A percentile compares a stretch with the other conserved stretches of the same genome.
phyloP scores from a whole-genome alignment of 805 yeast species.

The Candida alai region DNA sequence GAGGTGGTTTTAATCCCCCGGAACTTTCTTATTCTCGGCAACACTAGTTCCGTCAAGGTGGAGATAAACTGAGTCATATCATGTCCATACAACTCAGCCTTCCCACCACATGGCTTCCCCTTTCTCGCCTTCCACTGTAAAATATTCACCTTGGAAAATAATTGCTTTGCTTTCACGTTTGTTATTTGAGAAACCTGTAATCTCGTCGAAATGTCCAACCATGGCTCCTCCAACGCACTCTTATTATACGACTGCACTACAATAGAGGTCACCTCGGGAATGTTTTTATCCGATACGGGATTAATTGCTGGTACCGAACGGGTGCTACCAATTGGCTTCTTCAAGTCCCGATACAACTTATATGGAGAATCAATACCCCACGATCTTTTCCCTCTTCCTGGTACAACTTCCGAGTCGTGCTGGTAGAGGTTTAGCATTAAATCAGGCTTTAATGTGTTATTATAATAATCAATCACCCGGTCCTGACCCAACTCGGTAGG shows the following conservation, averaged over 20 bases:
- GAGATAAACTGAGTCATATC: conserved; percentile 81
- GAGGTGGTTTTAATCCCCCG: conserved; percentile 68
- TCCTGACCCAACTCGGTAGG: conserved; percentile 78
- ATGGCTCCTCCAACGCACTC: conserved; percentile 64
- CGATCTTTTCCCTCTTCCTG: conserved; percentile 70
- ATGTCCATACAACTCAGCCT: conserved; percentile 69
- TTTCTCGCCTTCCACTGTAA: conserved; percentile 83
- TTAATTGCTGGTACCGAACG: conserved; percentile 71
- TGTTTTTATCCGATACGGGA: conserved; percentile 61
- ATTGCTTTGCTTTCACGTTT: conserved; percentile 74
- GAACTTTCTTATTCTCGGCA: conserved; percentile 90
- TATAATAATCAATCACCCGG: conserved; percentile 72
- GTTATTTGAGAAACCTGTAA: conserved; percentile 90
- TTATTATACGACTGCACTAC: conserved; percentile 73
- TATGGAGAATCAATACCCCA: conserved; percentile 91
- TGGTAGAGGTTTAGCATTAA: conserved; percentile 70
- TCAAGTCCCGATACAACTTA: conserved; percentile 75
- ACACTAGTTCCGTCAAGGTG: conserved; percentile 85
- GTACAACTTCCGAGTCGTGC: conserved; percentile 52
- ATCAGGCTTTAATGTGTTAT: conserved; percentile 71
- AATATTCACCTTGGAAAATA: conserved; percentile 74
- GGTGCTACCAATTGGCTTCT: conserved; percentile 71
- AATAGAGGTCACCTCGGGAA: conserved; percentile 70
- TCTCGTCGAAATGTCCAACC: conserved; percentile 71
- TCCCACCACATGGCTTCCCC: conserved; percentile 90